Percentiles rank a stretch among this genome's conserved stretches.
Conservation (phyloP, 106 monocot genomes). For the Allium sativum region DNA sequence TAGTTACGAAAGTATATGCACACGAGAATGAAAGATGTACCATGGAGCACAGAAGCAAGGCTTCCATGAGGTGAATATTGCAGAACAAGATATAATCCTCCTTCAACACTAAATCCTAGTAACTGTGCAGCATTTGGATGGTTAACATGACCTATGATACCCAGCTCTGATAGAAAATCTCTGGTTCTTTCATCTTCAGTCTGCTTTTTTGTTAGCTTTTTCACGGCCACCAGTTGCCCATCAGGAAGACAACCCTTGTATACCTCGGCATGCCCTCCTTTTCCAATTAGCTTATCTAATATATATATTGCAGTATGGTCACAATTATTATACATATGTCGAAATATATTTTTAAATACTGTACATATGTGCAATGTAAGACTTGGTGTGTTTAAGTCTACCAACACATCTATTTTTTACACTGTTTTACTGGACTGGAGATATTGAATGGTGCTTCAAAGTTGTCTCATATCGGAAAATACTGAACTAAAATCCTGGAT, state of each 20-base stretch:
- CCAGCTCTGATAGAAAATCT: constrained; percentile 90
- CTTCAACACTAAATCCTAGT: constrained; percentile 77
- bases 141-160: constrained; percentile 88
- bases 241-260: constrained; percentile 63
- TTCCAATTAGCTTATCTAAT: constrained; percentile 81
- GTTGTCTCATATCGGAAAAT: too few species aligned
- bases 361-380: too few species aligned
- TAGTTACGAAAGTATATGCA: background rate
- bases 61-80: constrained; percentile 91
- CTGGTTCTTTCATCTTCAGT: constrained; percentile 55
- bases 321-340: too few species aligned
- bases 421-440: too few species aligned
- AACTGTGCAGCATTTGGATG: constrained; percentile 91
- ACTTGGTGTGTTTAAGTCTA: too few species aligned
- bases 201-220: constrained; percentile 57
- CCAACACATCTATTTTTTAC: too few species aligned
- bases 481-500: too few species aligned
- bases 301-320: background rate
- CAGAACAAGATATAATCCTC: constrained; percentile 80
- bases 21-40: constrained; percentile 21
- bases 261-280: constrained; percentile 92
- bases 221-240: constrained; percentile 82
- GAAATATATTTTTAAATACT: too few species aligned
- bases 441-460: too few species aligned
- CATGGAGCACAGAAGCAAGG: constrained; percentile 83